These are phyloP conservation scores for Trichoderma guizhouense DNA, from an alignment of 2,329 filamentous ascomycete genomes.

Conservation along the genomic window DNA sequence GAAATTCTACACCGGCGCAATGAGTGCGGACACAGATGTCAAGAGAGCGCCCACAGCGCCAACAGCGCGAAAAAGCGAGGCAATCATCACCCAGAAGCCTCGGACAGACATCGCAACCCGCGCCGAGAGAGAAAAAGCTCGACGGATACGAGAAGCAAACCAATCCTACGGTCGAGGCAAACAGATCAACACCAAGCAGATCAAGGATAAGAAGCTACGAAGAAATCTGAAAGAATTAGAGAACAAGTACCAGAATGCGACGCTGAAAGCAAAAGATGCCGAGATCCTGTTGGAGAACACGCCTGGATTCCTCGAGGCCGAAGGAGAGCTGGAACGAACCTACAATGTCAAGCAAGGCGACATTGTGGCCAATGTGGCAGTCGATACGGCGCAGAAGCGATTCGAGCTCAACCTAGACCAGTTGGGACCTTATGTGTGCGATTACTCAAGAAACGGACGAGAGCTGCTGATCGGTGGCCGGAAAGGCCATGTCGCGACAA, in stretches of 20 bases:
- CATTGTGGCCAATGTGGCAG: slow-evolving; percentile 67
- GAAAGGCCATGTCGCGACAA: slow-evolving; percentile 92
- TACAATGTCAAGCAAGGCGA: slow-evolving; percentile 91
- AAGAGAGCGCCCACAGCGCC: slow-evolving; percentile 36
- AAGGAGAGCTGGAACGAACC: slow-evolving; percentile 83
- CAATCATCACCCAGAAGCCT: slow-evolving; percentile 42
- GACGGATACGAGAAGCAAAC: slow-evolving; percentile 60
- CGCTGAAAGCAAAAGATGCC: slow-evolving; percentile 84
- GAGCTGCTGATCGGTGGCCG: slow-evolving; percentile 81
- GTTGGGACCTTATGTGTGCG: slow-evolving; percentile 81
- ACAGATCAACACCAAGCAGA: slow-evolving; percentile 65
- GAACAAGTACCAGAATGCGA: slow-evolving; percentile 74
- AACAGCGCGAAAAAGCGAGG: slow-evolving; percentile 49
- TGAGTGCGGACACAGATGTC: slow-evolving; percentile 39
- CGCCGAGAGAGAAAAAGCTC: slow-evolving; percentile 48
- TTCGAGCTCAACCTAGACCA: slow-evolving; percentile 83
- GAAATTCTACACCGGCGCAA: slow-evolving; percentile 23
- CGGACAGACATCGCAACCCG: slow-evolving; percentile 52
- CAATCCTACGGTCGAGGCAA: slow-evolving; percentile 81
- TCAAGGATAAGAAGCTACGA: slow-evolving; percentile 88
- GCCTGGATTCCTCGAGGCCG: slow-evolving; percentile 80
- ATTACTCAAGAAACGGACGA: slow-evolving; percentile 87
- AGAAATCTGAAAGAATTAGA: slow-evolving; percentile 77
- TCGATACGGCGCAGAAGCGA: slow-evolving; percentile 86
- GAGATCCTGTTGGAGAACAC: slow-evolving; percentile 91